Conservation (phyloP, 257 asterid species). For the Jaltomata sinuosa region DNA sequence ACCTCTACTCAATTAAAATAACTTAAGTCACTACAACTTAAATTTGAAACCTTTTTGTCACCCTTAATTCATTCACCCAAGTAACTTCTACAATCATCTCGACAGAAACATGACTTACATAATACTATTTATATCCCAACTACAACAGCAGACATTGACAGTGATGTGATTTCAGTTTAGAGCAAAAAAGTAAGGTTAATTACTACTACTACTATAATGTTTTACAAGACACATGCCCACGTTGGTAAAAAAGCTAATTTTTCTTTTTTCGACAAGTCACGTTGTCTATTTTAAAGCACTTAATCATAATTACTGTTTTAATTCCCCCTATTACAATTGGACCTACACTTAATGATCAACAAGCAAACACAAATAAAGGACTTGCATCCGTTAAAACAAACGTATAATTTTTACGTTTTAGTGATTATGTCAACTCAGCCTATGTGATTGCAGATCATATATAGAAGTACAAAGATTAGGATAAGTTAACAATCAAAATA, state of each 20-base stretch:
- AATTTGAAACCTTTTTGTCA: too few species aligned
- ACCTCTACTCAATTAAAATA: too few species aligned
- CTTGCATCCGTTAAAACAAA: background rate
- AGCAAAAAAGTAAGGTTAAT: too few species aligned
- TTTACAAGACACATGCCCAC: background rate
- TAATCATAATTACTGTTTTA: background rate
- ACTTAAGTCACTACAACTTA: too few species aligned
- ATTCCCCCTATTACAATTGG: background rate
- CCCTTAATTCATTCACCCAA: too few species aligned
- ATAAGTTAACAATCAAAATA: background rate
- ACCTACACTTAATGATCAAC: background rate
- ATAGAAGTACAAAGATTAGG: background rate
- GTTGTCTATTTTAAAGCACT: background rate
- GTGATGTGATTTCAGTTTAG: background rate
- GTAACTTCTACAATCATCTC: background rate
- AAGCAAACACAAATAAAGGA: background rate
- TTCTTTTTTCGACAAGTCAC: background rate
- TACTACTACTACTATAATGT: too few species aligned
- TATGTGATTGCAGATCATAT: background rate
- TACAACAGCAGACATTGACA: background rate
- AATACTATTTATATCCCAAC: too few species aligned
- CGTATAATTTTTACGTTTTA: background rate
- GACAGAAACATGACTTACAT: background rate
- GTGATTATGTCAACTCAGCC: background rate
- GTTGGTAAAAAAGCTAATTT: background rate